Evolutionary conservation across 2,329 filamentous ascomycete species (phyloP).

Genomic region (Fusarium xylarioides): DNA sequence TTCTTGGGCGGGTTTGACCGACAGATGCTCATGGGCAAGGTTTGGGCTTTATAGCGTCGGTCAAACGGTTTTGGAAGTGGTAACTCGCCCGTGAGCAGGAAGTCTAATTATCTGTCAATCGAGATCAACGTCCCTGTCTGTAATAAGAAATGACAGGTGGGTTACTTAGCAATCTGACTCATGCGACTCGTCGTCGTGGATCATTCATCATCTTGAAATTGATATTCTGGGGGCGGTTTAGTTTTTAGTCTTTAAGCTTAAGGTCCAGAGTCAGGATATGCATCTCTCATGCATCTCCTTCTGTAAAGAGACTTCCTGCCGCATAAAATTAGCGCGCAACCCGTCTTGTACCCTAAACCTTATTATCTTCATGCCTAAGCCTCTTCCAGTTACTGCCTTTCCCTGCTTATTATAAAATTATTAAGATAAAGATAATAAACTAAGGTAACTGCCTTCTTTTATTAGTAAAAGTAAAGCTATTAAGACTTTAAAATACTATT

Average conservation of each 20-base stretch:
- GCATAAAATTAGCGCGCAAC: no score
- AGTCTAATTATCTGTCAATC: neutral
- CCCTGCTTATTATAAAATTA: no score
- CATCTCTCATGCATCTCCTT: no score
- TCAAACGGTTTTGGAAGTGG: neutral
- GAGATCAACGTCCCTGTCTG: neutral
- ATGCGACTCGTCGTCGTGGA: neutral
- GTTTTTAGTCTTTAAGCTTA: constrained; percentile 28
- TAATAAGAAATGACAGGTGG: neutral
- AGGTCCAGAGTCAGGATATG: no score
- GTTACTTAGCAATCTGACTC: neutral
- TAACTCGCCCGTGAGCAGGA: neutral
- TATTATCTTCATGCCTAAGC: no score
- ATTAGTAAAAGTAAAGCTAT: no score
- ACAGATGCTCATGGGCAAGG: constrained; percentile 28
- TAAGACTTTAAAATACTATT: no score
- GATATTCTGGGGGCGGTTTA: neutral
- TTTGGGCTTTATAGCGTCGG: constrained; percentile 19
- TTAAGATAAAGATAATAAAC: no score
- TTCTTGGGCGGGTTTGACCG: constrained; percentile 1
- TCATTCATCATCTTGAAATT: neutral
- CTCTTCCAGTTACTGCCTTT: no score
- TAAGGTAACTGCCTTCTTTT: no score
- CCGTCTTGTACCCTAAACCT: no score
- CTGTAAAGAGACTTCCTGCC: no score